Evolutionary conservation across 2,329 filamentous ascomycete species (phyloP), one percentile per base, ranked within the genome.

Genomic region (Lasiodiplodia theobromae): DNA sequence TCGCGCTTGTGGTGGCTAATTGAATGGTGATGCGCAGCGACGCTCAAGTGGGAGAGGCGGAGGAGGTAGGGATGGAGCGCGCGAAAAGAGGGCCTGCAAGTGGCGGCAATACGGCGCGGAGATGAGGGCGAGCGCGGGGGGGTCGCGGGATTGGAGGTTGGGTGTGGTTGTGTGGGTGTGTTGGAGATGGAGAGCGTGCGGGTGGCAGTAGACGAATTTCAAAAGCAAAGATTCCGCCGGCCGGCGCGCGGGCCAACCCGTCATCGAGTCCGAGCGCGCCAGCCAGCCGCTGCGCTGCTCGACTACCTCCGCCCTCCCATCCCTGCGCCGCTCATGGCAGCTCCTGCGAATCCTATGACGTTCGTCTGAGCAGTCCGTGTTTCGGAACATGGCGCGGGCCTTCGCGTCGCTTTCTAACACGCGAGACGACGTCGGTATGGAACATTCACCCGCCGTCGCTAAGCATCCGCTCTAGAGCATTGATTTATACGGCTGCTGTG

Each of bases 161-260:
- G 16, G 66, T 51, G 66, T n/a, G 57, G 47, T 63, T 34, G 57
- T 68, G 57, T 56, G 66, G 66, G 57, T 68, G 51, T 60, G 66
- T 40, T 34, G 49, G 56, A 53, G 66, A 63, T 63, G 66, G 47
- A 47, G 47, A 21, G 28, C 28, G 38, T 58, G 56, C 47, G 57
- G 47, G 56, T 62, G 53, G 65, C 38, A 67, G 54, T 63, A 25
- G 58, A 38, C 56, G 66, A 68, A 63, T 68, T 68, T 68, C 66
- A 54, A 66, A 31, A 53, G 34, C 56, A 53, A 66, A 66, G 63
- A 66, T 66, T 66, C 64, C 65, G 65, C 44, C 65, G 31, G 34
- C 34, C 40, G 44, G 57, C 54, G 66, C 66, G 49, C 56, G 66
- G 66, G 65, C 54, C 53, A 58, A 34, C 64, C 52, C 53, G 38